Percentiles rank a stretch among this genome's conserved stretches.
Conservation (phyloP, 176 grass and related monocot species). For the Cenchrus americanus region DNA sequence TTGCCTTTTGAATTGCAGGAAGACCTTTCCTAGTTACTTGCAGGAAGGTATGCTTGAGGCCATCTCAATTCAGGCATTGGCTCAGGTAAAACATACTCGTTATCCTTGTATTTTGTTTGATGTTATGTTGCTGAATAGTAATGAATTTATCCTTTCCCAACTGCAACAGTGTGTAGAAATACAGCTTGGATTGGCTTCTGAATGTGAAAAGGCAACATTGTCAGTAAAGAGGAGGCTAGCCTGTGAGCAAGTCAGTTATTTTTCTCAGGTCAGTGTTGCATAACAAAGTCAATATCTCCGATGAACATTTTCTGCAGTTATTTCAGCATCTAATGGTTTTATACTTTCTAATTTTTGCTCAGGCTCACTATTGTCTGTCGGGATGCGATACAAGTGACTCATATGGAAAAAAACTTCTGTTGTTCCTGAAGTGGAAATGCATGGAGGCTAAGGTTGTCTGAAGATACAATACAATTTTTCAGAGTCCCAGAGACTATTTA, state of each 20-base stretch:
- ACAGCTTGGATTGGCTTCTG: constrained; percentile 88
- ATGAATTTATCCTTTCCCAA: not conserved
- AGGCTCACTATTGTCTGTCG: constrained; percentile 86
- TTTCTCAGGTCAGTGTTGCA: constrained; percentile 63
- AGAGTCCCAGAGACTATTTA: not conserved
- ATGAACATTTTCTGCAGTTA: constrained; percentile 1
- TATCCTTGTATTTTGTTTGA: not conserved
- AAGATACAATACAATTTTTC: constrained; percentile 20
- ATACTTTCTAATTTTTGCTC: constrained; percentile 4
- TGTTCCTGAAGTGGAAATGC: constrained; percentile 94
- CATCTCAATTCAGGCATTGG: constrained; percentile 84
- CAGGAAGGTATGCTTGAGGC: constrained; percentile 83
- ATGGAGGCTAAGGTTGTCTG: constrained; percentile 87
- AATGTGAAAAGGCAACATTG: constrained; percentile 91
- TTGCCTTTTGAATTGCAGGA: constrained; percentile 54
- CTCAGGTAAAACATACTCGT: constrained; percentile 53
- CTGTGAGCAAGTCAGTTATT: constrained; percentile 89
- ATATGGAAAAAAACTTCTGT: constrained; percentile 84
- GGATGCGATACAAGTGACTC: constrained; percentile 81
- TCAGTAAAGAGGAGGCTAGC: constrained; percentile 96
- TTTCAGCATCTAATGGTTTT: not conserved
- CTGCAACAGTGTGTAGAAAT: constrained; percentile 78
- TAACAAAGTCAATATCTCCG: not conserved
- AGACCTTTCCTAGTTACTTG: constrained; percentile 74
- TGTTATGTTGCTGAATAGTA: not conserved